phyloP scores from a whole-genome alignment of 2,329 filamentous ascomycete genomes.

The Raffaelea ambrosiae region DNA sequence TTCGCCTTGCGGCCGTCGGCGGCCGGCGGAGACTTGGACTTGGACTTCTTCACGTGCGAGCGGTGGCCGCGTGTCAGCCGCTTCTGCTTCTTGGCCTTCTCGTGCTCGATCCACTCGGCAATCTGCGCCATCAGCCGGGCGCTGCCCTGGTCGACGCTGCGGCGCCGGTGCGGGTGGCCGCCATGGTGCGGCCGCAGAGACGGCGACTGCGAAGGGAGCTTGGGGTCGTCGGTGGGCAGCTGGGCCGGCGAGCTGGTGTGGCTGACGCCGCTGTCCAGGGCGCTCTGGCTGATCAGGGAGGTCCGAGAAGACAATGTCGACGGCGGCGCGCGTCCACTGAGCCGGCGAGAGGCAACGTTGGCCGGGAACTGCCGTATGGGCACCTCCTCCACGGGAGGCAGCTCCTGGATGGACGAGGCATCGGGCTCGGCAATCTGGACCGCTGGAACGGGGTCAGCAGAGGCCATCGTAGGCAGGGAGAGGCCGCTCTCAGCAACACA shows the following conservation, averaged over 20 bases:
- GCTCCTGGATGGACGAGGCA: conserved; percentile 4
- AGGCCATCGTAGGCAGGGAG: no score
- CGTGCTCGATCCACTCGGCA: conserved; percentile 73
- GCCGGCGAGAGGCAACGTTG: conserved; percentile 28
- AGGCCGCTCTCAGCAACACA: no score
- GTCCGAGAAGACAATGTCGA: conserved; percentile 32
- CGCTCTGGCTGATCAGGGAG: conserved; percentile 30
- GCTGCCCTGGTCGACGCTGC: conserved; percentile 27
- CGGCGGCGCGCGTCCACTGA: conserved; percentile 32
- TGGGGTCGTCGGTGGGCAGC: conserved; percentile 2
- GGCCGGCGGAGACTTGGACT: conserved; percentile 28
- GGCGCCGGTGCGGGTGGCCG: conserved; percentile 28
- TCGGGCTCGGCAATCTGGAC: conserved; percentile 52
- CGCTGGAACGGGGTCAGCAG: conserved; percentile 25
- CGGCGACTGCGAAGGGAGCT: conserved; percentile 6
- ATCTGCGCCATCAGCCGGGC: conserved; percentile 65
- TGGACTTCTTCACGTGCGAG: no score
- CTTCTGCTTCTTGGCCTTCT: conserved; percentile 60
- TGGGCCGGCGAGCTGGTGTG: conserved; percentile 12
- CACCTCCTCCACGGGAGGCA: conserved; percentile 24
- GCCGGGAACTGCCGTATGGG: conserved; percentile 35
- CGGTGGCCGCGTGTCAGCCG: no score
- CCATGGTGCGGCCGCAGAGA: conserved; percentile 14
- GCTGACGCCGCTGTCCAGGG: conserved; percentile 5
- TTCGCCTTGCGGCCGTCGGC: conserved; percentile 15